Conservation (phyloP, 163 green algal genomes). For the Volvox carteri region DNA sequence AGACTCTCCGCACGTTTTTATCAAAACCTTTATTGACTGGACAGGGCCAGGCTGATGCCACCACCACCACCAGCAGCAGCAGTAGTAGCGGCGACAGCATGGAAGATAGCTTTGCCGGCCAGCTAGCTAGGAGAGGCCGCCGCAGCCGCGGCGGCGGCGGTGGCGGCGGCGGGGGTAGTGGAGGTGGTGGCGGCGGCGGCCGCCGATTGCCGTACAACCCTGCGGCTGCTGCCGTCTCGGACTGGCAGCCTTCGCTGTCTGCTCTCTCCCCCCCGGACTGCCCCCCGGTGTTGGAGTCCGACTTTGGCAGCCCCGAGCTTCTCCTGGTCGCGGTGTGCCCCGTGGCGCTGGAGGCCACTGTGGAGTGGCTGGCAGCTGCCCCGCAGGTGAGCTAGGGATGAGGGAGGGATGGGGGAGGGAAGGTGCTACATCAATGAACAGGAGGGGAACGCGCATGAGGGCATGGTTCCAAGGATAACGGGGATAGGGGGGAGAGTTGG, state of each 20-base stretch:
- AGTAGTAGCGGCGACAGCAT: not conserved
- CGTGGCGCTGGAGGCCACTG: conserved; percentile 57
- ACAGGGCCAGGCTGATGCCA: too few species aligned
- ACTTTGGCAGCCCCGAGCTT: not conserved
- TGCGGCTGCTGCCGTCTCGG: conserved; percentile 63
- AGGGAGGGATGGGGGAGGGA: not conserved
- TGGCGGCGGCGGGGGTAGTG: not conserved
- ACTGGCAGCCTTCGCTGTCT: conserved; percentile 66
- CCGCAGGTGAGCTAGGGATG: conserved; percentile 9
- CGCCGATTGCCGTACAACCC: conserved; percentile 45
- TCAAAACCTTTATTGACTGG: too few species aligned
- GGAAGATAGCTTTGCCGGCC: not conserved
- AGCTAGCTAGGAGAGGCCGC: not conserved
- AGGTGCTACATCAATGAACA: too few species aligned
- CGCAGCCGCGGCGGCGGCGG: not conserved
- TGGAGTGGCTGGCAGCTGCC: conserved; percentile 67
- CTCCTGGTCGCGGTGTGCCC: conserved; percentile 63
- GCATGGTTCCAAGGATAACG: too few species aligned
- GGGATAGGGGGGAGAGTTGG: too few species aligned
- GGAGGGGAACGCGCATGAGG: too few species aligned
- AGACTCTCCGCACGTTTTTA: too few species aligned
- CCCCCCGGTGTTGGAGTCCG: conserved; percentile 42
- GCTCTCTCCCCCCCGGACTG: conserved; percentile 31
- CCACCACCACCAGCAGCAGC: not conserved
- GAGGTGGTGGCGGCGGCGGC: not conserved